Percentiles rank a stretch among this genome's conserved stretches.
phyloP scores from a whole-genome alignment of 257 asterid species.

The Asclepias syriaca region DNA sequence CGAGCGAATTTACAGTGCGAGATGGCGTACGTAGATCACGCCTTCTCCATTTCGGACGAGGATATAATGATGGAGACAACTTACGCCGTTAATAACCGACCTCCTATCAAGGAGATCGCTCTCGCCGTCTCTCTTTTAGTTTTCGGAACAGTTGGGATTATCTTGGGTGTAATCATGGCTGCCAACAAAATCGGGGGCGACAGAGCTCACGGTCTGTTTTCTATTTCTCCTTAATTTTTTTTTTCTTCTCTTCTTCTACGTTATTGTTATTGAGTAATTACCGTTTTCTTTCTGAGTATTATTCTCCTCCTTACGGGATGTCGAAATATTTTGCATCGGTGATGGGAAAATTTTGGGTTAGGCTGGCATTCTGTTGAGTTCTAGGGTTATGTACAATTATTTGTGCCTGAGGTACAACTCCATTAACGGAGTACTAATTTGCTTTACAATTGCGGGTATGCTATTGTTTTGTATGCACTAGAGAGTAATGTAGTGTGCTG shows the following conservation, averaged over 20 bases:
- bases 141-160: slow-evolving; percentile 70
- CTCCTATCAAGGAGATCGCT: slow-evolving; percentile 93
- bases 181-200: slow-evolving; percentile 86
- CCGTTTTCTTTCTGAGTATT: neutral
- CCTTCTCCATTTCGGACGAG: slow-evolving; percentile 96
- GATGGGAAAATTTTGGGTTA: neutral
- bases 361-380: neutral
- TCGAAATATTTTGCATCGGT: neutral
- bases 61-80: slow-evolving; percentile 89
- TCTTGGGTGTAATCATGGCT: slow-evolving; percentile 77
- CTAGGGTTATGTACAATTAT: slow-evolving; percentile 5
- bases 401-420: slow-evolving; percentile 2
- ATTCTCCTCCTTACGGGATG: neutral
- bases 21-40: slow-evolving; percentile 98
- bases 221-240: neutral
- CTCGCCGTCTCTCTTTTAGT: slow-evolving; percentile 87
- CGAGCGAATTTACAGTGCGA: neutral
- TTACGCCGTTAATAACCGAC: slow-evolving; percentile 62
- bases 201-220: slow-evolving; percentile 72
- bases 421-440: neutral
- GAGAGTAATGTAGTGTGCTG: neutral
- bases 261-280: neutral
- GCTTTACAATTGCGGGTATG: neutral
- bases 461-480: neutral
- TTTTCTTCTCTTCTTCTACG: neutral